Conservation (phyloP, 2,329 filamentous ascomycete genomes). For the Phyllosticta ampelicida region DNA sequence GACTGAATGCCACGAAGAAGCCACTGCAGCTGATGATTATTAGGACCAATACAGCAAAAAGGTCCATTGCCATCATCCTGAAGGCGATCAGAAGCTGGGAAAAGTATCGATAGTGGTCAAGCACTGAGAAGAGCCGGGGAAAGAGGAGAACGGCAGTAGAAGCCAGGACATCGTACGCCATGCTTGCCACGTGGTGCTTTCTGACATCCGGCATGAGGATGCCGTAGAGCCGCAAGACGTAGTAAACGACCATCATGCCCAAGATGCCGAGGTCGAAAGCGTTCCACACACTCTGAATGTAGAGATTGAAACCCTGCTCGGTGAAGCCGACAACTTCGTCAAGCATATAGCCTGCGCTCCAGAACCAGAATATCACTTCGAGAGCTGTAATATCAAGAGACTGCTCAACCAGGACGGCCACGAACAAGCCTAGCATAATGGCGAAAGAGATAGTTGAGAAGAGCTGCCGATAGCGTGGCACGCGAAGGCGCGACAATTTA, state of each 20-base stretch:
- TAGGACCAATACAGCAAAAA: slow-evolving; percentile 73
- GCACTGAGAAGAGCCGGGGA: slow-evolving; percentile 80
- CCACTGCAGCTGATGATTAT: slow-evolving; percentile 84
- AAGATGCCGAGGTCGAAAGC: slow-evolving; percentile 87
- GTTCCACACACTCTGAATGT: slow-evolving; percentile 98
- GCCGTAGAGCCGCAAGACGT: slow-evolving; percentile 78
- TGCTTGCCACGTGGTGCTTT: slow-evolving; percentile 60
- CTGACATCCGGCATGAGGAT: slow-evolving; percentile 67
- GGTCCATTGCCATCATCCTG: slow-evolving; percentile 82
- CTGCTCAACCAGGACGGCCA: slow-evolving; percentile 67
- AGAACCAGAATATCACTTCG: slow-evolving; percentile 92
- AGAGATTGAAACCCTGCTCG: slow-evolving; percentile 90
- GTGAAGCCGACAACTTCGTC: slow-evolving; percentile 95
- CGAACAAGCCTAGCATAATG: slow-evolving; percentile 71
- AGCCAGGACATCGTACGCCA: slow-evolving; percentile 89
- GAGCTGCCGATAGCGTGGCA: slow-evolving; percentile 84
- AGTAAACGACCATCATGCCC: slow-evolving; percentile 75
- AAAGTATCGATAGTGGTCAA: slow-evolving; percentile 94
- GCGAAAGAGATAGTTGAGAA: slow-evolving; percentile 81
- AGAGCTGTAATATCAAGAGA: slow-evolving; percentile 72
- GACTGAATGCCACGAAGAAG: slow-evolving; percentile 88
- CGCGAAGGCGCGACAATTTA: slow-evolving; percentile 80
- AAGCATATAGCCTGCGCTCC: slow-evolving; percentile 94
- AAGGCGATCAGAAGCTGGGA: slow-evolving; percentile 91
- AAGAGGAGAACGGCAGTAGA: slow-evolving; percentile 83